A percentile compares a stretch with the other conserved stretches of the same genome.
Evolutionary conservation across 257 asterid genomes (phyloP).

Genomic region (Sherardia arvensis): DNA sequence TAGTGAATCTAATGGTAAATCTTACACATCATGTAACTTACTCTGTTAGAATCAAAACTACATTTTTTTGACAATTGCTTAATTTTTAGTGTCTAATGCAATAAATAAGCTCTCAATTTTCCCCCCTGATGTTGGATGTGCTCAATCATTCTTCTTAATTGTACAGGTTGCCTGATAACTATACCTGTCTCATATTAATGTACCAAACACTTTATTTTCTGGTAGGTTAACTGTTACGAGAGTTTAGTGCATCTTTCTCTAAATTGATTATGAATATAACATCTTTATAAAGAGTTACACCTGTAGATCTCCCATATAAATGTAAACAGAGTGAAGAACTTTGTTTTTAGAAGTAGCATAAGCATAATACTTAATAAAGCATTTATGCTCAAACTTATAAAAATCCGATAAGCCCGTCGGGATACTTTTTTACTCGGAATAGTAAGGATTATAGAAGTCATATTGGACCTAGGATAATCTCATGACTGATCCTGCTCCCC

Average conservation of each 20-base stretch:
- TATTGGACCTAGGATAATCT: not conserved
- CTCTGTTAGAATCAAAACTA: not conserved
- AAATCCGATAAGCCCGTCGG: not conserved
- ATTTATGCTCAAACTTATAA: not conserved
- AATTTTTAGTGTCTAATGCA: not conserved
- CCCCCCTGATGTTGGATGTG: not conserved
- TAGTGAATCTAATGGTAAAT: constrained; percentile 20
- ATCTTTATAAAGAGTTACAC: not conserved
- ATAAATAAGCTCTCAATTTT: not conserved
- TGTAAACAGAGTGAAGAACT: not conserved
- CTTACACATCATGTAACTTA: not conserved
- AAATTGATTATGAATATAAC: not conserved
- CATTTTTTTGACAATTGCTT: not conserved
- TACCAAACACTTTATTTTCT: too few relatives aligned
- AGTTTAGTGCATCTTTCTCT: not conserved
- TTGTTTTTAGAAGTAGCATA: not conserved
- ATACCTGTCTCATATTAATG: not conserved
- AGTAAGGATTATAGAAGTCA: not conserved
- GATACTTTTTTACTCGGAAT: not conserved
- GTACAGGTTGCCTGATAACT: not conserved
- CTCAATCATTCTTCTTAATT: not conserved
- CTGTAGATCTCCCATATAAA: not conserved
- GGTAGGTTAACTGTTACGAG: not conserved
- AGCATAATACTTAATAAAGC: not conserved
- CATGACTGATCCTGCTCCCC: not conserved